Base-by-base conservation (phyloP, 129 eudicot genomes). In the Artemisia tridentata region DNA sequence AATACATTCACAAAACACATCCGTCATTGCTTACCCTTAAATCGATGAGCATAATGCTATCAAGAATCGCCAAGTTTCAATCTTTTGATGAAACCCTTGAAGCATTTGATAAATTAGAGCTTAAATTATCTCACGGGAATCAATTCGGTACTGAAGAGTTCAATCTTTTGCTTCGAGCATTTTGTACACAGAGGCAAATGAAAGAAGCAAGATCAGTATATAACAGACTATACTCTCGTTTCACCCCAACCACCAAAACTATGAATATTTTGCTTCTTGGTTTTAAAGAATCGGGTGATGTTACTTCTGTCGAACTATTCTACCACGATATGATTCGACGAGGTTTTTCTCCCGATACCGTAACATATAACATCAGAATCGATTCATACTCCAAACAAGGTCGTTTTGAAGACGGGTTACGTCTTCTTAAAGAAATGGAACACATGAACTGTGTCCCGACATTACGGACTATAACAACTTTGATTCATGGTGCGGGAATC, bases 221-320 rank as follows among this genome's bases (percentile, higher is more conserved):
- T 75, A 86, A 82, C 78, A 88, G 77, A 71, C 57, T 88, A 58
- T 73, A 82, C 63, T 55, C 79, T 51, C 86, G 78, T 7, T 91
- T 88, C 72, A 59, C 83, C 11, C 90, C 96, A 51, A 72, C 86
- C 73, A 84, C 88, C 54, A 91, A 91, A 78, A 91, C 97, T 4
- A 91, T 91, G 97, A 91, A 91, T 72, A 88, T 91, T 21, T 77
- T 91, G 84, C 90, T 91, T 14, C 63, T 91, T 67, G 97, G 97
- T 11, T 91, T 91, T 75, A 91, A 86, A 72, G 92, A 88, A 80
- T 68, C 96, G 0, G 88, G 90, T 52, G 96, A 91, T 80, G 71
- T 91, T 65, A 88, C 92, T 53, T 69, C 96, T 45, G 96, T 88
- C 7, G 96, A 91, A 71, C 75, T 91, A 55, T 91, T 91, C 76